Conservation (phyloP, 75 land plant genomes). For the Pinus albicaulis region DNA sequence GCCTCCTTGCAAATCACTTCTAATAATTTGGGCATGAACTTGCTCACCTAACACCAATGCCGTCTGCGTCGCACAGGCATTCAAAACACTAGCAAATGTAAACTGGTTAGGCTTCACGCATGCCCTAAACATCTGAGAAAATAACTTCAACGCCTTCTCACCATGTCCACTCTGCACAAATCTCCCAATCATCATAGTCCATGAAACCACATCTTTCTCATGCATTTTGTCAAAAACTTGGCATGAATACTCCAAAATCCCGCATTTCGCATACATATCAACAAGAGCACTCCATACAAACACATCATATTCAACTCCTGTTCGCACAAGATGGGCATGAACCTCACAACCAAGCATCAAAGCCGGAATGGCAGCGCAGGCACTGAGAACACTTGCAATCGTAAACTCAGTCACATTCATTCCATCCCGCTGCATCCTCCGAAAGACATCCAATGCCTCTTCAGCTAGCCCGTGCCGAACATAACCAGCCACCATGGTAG, state of each 20-base stretch:
- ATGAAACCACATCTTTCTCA: slow-evolving; percentile 32
- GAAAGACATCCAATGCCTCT: slow-evolving; percentile 32
- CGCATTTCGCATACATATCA: slow-evolving; percentile 76
- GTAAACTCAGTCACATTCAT: slow-evolving; percentile 14
- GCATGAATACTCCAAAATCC: slow-evolving; percentile 30
- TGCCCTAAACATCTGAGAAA: slow-evolving; percentile 27
- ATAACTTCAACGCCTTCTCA: slow-evolving; percentile 26
- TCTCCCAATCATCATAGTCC: slow-evolving; percentile 56
- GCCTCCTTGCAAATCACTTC: slow-evolving; percentile 22
- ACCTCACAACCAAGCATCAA: slow-evolving; percentile 34
- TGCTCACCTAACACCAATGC: slow-evolving; percentile 30
- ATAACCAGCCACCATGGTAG: slow-evolving; percentile 9
- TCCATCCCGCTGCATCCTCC: background rate
- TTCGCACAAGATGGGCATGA: slow-evolving; percentile 34
- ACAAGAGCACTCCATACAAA: slow-evolving; percentile 44
- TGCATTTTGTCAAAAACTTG: slow-evolving; percentile 34
- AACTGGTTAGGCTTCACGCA: slow-evolving; percentile 38
- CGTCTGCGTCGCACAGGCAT: slow-evolving; percentile 32
- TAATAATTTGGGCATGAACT: slow-evolving; percentile 39
- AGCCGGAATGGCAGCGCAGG: slow-evolving; percentile 25
- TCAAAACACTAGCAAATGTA: slow-evolving; percentile 42
- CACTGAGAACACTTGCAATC: slow-evolving; percentile 35
- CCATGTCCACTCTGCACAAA: slow-evolving; percentile 18
- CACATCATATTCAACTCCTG: slow-evolving; percentile 27
- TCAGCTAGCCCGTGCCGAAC: slow-evolving; percentile 25